Conservation (phyloP, 2,329 filamentous ascomycete genomes). For the Fusarium stilboides region DNA sequence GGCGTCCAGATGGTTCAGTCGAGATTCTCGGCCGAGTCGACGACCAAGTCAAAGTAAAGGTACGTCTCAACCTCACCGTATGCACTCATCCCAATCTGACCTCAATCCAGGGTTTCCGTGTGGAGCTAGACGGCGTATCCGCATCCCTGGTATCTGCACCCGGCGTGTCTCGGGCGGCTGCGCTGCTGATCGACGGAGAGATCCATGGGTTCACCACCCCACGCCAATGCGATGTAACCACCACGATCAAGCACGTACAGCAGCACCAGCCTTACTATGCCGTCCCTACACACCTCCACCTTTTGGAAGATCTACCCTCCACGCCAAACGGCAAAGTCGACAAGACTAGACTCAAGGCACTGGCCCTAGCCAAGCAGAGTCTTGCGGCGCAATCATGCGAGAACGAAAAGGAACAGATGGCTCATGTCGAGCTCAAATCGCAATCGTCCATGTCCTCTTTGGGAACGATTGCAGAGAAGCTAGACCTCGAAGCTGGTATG, state of each 20-base stretch:
- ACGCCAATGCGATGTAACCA: constrained; percentile 52
- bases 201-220: constrained; percentile 67
- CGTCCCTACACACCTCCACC: constrained; percentile 63
- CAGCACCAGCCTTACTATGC: constrained; percentile 69
- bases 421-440: constrained; percentile 50
- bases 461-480: constrained; percentile 49
- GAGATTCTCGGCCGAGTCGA: constrained; percentile 71
- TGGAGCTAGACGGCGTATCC: constrained; percentile 72
- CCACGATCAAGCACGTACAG: constrained; percentile 59
- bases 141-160: constrained; percentile 63
- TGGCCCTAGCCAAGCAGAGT: constrained; percentile 46
- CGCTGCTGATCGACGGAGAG: constrained; percentile 62
- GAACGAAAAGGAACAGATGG: constrained; percentile 4
- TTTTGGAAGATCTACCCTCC: constrained; percentile 62
- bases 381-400: constrained; percentile 18
- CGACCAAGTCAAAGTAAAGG: constrained; percentile 74
- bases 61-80: constrained; percentile 39
- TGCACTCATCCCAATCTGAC: constrained; percentile 10
- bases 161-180: constrained; percentile 63
- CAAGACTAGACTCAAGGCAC: constrained; percentile 61
- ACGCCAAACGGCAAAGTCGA: constrained; percentile 72
- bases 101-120: constrained; percentile 67
- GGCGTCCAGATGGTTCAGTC: constrained; percentile 67
- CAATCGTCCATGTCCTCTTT: constrained; percentile 53
- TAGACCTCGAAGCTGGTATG: constrained; percentile 52